phyloP scores from a whole-genome alignment of 1,139 yeast genomes.

The Debaryomyces coudertii region DNA sequence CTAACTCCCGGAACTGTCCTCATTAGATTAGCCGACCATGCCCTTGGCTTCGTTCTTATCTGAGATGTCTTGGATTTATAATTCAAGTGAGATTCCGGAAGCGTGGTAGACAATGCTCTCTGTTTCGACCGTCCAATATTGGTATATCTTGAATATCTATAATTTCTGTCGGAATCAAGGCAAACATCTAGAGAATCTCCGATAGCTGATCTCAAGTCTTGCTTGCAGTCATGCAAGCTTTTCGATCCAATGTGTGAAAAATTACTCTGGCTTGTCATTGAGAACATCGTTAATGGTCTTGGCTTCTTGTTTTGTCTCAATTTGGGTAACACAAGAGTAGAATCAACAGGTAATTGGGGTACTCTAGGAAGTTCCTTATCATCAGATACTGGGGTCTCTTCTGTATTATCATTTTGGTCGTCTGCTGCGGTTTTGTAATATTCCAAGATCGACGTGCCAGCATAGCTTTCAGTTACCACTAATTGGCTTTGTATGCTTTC shows the following conservation, averaged over 20 bases:
- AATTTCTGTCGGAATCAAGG: slow-evolving; percentile 38
- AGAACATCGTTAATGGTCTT: background rate
- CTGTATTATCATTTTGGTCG: background rate
- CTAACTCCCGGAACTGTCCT: background rate
- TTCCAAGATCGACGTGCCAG: background rate
- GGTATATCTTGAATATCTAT: slow-evolving; percentile 34
- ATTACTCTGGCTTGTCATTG: slow-evolving; percentile 1
- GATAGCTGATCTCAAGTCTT: slow-evolving; percentile 25
- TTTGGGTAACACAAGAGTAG: background rate
- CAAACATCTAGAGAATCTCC: slow-evolving; percentile 37
- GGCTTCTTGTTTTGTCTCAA: background rate
- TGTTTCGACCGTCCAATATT: slow-evolving; percentile 14
- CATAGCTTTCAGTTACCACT: background rate
- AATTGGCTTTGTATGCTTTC: background rate
- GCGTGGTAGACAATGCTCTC: background rate
- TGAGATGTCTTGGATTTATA: slow-evolving; percentile 14
- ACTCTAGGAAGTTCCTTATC: background rate
- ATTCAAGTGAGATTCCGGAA: background rate
- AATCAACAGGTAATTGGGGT: background rate
- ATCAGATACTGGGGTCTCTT: background rate
- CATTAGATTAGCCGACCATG: background rate
- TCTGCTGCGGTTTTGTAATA: background rate
- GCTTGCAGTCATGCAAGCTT: slow-evolving; percentile 21
- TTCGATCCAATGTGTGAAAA: slow-evolving; percentile 4
- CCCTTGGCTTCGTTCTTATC: slow-evolving; percentile 6